Base-by-base conservation (phyloP, 1,139 yeast genomes). In the Yamadazyma mexicana region DNA sequence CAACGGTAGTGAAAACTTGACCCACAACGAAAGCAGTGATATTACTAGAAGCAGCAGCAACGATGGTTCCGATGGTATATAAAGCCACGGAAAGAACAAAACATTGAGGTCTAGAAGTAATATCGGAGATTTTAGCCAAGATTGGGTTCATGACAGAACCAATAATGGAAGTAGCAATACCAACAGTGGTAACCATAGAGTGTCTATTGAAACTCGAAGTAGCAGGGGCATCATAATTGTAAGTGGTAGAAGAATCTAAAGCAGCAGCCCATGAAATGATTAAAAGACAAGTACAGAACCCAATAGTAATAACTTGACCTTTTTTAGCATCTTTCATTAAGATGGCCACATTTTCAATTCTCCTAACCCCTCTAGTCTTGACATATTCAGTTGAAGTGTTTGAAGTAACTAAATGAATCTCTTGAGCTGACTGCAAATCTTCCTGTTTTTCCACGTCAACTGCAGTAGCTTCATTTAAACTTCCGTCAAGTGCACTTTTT, bases 241-340 rank as follows among this genome's bases (percentile, higher is more conserved):
- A 53, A 2, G 72, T 58, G 12, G 75, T 66, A 31, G 64, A 59
- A 22, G 57, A 52, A 31, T 70, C 73, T 22, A 73, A 57, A 23
- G 70, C 52, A 25, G 53, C 47, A 12, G 62, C 65, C 59, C 71
- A 66, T 5, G 74, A 59, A 39, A 66, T 53, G n/a, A 69, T 49
- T 30, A 68, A 48, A 25, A 70, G 51, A 26, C 64, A 61, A 7
- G 31, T 25, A 9, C 40, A 40, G 28, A 42, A 45, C 15, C 39
- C 31, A 8, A 23, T 25, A 6, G 30, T 41, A 18, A 45, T 36
- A 8, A 33, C 23, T 16, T 23, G 37, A 16, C 51, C 49, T 17
- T 40, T 39, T 7, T 40, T 34, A 16, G 38, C 31, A 17, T 35
- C 30, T 25, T 51, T 51, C 61, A 61, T 57, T 6, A 52, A 37